Evolutionary conservation across 208 protist genomes (phyloP), one percentile per base, ranked within the genome.

Genomic region (Trypanosomatidae sp.): DNA sequence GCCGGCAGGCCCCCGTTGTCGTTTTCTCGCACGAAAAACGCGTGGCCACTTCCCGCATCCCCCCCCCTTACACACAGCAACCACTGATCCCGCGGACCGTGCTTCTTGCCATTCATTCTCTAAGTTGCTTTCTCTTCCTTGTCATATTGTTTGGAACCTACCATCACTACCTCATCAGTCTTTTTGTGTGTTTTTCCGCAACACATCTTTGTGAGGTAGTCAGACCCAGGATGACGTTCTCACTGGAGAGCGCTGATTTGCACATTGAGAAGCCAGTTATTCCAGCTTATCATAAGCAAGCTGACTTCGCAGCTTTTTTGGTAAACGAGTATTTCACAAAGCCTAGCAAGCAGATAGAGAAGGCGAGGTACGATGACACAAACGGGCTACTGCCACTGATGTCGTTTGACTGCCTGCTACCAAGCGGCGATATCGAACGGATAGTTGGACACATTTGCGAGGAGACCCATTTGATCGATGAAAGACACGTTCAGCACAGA

Each of bases 381-480:
- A 36, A 72, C 56, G 50, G 50, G 41, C 68, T 72, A 12, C 43
- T 72, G 22, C 68, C 68, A 39, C 49, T 33, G 12, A 33, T 69
- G 6, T 58, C 49, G 10, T 36, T 69, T 69, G 66, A 69, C 47
- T 36, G 15, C 25, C 66, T 69, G 4, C 66, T 69, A 3, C 66
- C 30, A 1, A 15, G 22, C 49, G 33, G 66, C 66, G 66, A 69
- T 58, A 39, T 60, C 25, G 39, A 41, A 1, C 10, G 25, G 52
- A 25, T 36, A 46, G 19, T 44, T 19, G 50, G 12, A 46, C 68
- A 13, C 12, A 60, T 80, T 62, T 82, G 70, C 39, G 71, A 83
- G 49, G 66, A 74, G 67, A 71, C 76, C 7, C 49, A 66, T 7
- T n/a, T 86, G n/a, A 62, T 86, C n/a, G 62, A 74, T 19, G 39